These are phyloP conservation scores for Flaveria sonorensis DNA, from an alignment of 129 eudicot species.

Conservation along the genomic window DNA sequence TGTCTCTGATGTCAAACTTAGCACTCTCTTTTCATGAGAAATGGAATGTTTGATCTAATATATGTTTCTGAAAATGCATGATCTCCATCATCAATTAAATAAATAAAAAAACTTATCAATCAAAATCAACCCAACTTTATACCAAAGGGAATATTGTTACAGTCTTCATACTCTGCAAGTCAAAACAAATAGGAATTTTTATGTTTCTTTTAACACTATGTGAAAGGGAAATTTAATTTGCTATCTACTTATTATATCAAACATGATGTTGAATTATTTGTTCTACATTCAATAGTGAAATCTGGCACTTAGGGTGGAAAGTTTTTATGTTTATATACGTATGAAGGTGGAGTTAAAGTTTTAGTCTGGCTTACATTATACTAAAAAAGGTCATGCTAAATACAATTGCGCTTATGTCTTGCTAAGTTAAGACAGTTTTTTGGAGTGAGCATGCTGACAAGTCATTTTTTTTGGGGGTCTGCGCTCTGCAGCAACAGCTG, in stretches of 20 bases:
- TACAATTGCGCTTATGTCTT: background rate
- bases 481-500: constrained; percentile 62
- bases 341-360: background rate
- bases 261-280: background rate
- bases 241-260: background rate
- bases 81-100: background rate
- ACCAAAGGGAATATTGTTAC: background rate
- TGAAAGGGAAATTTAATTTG: background rate
- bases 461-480: constrained; percentile 1
- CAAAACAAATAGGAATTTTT: background rate
- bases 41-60: background rate
- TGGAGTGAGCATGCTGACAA: constrained; percentile 23
- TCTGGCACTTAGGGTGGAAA: background rate
- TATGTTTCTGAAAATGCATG: background rate
- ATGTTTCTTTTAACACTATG: background rate
- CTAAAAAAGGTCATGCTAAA: background rate
- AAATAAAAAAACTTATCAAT: background rate
- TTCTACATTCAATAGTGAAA: background rate
- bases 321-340: background rate
- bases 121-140: background rate
- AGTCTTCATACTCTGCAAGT: background rate
- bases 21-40: background rate
- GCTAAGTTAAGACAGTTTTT: background rate
- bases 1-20: constrained; percentile 3
- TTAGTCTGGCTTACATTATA: background rate